Conservation (phyloP, 352 stramenopile species). For the Phytophthora cryptogea region DNA sequence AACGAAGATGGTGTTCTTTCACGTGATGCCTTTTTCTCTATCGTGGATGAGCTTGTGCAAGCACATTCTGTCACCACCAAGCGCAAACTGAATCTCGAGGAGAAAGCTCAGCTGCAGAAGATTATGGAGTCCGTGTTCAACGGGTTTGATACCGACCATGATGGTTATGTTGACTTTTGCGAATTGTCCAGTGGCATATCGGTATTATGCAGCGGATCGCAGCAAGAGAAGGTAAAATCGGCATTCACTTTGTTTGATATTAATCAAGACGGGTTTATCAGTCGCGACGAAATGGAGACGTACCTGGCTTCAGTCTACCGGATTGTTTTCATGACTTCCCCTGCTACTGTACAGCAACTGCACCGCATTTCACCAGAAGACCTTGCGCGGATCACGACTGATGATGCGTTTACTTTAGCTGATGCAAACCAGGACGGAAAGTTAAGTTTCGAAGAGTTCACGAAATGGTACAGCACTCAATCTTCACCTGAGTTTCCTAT, state of each 20-base stretch:
- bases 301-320: slow-evolving; percentile 86
- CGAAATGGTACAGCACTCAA: slow-evolving; percentile 76
- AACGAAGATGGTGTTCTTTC: slow-evolving; percentile 83
- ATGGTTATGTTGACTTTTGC: slow-evolving; percentile 87
- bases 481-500: slow-evolving; percentile 8
- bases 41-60: slow-evolving; percentile 68
- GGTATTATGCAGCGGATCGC: slow-evolving; percentile 75
- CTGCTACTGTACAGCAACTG: slow-evolving; percentile 44
- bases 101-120: slow-evolving; percentile 44
- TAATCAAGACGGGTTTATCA: slow-evolving; percentile 87
- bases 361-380: slow-evolving; percentile 65
- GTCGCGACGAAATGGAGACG: slow-evolving; percentile 82
- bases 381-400: slow-evolving; percentile 68
- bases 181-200: slow-evolving; percentile 85
- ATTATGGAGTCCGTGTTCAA: slow-evolving; percentile 76
- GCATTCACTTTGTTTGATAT: slow-evolving; percentile 90
- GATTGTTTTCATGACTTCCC: slow-evolving; percentile 79
- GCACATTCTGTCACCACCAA: slow-evolving; percentile 34
- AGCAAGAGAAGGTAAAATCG: slow-evolving; percentile 81
- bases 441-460: slow-evolving; percentile 86
- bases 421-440: slow-evolving; percentile 71
- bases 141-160: slow-evolving; percentile 74
- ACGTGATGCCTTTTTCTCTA: slow-evolving; percentile 63
- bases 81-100: slow-evolving; percentile 28
- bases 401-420: slow-evolving; percentile 63